phyloP scores from a whole-genome alignment of 139 green algal species.

The Chlorella vulgaris region DNA sequence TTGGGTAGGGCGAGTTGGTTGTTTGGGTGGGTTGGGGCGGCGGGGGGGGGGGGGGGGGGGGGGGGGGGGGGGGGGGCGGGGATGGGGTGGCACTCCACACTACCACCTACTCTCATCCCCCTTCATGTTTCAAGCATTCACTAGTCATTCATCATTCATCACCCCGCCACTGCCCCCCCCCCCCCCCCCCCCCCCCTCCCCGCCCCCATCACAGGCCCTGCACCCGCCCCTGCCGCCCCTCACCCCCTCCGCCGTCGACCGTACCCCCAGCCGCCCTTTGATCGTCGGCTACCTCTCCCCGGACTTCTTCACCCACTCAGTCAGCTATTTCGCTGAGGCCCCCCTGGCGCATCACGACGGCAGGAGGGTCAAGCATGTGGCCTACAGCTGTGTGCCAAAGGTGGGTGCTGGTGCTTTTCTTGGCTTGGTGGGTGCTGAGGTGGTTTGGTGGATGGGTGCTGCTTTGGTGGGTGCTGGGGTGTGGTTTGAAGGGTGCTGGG shows the following conservation, averaged over 20 bases:
- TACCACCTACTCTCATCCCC: too few species aligned
- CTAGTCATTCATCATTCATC: too few species aligned
- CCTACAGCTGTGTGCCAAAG: constrained; percentile 64
- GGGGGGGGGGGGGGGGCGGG: too few species aligned
- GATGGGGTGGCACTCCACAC: too few species aligned
- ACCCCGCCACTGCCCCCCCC: background rate
- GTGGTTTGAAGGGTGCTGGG: background rate
- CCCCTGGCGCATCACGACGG: constrained; percentile 81
- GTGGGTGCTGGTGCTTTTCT: constrained; percentile 1
- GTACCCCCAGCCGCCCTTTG: constrained; percentile 17
- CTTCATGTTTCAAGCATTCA: background rate
- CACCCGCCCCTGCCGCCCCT: constrained; percentile 60
- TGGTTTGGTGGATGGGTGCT: background rate
- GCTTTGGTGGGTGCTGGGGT: background rate
- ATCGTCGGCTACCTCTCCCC: constrained; percentile 93
- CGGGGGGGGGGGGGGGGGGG: too few species aligned
- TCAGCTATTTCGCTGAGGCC: constrained; percentile 97
- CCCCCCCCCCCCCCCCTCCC: background rate
- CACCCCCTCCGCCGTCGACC: constrained; percentile 10
- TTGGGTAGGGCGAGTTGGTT: too few species aligned
- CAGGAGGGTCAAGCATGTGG: constrained; percentile 46
- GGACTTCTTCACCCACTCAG: constrained; percentile 95
- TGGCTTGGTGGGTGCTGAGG: too few species aligned
- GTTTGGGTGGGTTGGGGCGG: too few species aligned
- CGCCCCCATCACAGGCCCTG: constrained; percentile 1